phyloP scores from a whole-genome alignment of 2,329 filamentous ascomycete species.

The Metarhizium guizhouense region DNA sequence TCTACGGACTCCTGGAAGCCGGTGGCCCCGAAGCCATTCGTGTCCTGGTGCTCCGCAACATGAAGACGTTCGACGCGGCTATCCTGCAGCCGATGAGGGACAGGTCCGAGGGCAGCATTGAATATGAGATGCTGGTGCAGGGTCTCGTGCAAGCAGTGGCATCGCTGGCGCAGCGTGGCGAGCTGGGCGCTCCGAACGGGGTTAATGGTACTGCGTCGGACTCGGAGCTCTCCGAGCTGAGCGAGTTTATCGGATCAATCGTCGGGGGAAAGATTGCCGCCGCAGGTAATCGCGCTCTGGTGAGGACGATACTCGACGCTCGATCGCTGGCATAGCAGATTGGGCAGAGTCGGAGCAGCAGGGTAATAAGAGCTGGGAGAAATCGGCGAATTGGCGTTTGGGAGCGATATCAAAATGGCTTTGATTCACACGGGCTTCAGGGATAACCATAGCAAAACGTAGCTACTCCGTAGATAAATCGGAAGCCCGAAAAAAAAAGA shows the following conservation, averaged over 20 bases:
- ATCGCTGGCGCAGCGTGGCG: constrained; percentile 29
- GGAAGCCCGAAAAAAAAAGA: background rate
- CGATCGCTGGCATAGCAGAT: constrained; percentile 32
- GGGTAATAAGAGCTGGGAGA: background rate
- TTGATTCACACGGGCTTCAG: background rate
- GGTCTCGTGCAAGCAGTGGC: constrained; percentile 46
- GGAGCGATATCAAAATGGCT: constrained; percentile 1
- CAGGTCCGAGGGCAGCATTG: constrained; percentile 38
- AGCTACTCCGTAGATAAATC: background rate
- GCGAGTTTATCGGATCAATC: constrained; percentile 46
- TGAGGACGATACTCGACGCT: constrained; percentile 45
- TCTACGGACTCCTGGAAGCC: constrained; percentile 70
- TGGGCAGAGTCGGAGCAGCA: too few species aligned
- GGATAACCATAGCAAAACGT: background rate
- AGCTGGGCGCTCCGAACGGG: constrained; percentile 25
- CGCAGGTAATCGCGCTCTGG: constrained; percentile 37
- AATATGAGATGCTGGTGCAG: constrained; percentile 47
- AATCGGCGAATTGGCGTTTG: constrained; percentile 10
- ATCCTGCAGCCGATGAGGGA: constrained; percentile 46
- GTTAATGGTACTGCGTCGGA: constrained; percentile 28
- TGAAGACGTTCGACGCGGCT: constrained; percentile 43
- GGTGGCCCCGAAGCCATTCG: constrained; percentile 56
- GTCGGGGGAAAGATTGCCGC: constrained; percentile 40
- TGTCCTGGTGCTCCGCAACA: constrained; percentile 45
- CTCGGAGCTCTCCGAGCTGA: constrained; percentile 34